Base-by-base conservation (phyloP, 176 grass and related monocot genomes). In the Cenchrus fungigraminus region DNA sequence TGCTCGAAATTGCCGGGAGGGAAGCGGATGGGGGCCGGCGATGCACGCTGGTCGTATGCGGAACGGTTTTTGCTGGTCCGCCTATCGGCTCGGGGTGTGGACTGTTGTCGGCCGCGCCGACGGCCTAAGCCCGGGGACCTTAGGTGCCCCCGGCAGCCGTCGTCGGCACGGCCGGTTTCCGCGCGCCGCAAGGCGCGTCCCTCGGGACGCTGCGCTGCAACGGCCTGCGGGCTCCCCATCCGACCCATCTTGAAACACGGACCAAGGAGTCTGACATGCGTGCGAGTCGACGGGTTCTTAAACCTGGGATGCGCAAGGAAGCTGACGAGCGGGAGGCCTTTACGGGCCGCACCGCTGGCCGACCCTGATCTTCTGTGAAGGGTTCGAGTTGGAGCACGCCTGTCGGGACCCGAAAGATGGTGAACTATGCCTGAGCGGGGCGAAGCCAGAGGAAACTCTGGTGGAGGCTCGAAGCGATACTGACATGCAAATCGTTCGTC, bases 231-330 rank as follows among this genome's bases (percentile, higher is more conserved):
- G 62, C 62, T 91, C 81, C 89, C 89, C 85, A 91, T 87, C 70
- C 83, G 83, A 91, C 92, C 92, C 80, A 47, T 94, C 89, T 94
- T 94, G 89, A 94, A 94, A 91, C 85, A 92, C 74, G 85, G 87
- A 94, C 87, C 84, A 91, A 94, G 92, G 89, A 94, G 92, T 91
- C 64, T 66, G 12, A 66, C 64, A 66, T 66, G 62, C 28, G 62
- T 65, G 62, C 29, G 62, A 65, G 62, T 65, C 55, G 55, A 57
- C 55, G 55, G 55, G 55, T 57, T 57, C 55, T 53, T 53, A 53
- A 53, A 53, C 55, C 31, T 31, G 31, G 31, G 31, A 31, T 31
- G 31, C 31, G 31, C 31, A 31, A 31, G 31, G 31, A 31, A 88
- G 80, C 73, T 83, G 80, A 83, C 20, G 79, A 88, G 86, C 79